Base-by-base conservation (phyloP, 345 rosid species). In the Brassica carinata region DNA sequence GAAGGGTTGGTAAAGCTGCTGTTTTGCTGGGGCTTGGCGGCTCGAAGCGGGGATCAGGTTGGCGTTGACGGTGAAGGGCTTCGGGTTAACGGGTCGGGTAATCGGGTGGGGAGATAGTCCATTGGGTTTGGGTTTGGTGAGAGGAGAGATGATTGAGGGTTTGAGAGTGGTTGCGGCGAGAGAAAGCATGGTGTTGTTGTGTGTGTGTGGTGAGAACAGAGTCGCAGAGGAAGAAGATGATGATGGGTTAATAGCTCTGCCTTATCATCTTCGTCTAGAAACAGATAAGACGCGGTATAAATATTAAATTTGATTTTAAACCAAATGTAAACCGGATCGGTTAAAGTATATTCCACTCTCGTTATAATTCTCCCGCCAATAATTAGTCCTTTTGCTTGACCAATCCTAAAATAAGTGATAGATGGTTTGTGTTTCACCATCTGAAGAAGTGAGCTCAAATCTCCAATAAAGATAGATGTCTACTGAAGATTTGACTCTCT, bases 1-100 rank as follows among this genome's bases (percentile, higher is more conserved):
- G 84, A 93, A 95, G 8, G 99, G 97, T 64, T 92, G 99, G 78
- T 93, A 95, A 30, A 87, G 80, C 33, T 87, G 83, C 43, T 78
- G 88, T 45, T 81, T 71, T 1, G 81, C 6, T 5, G 63, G 71
- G 74, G 87, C 74, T 63, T 86, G 73, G 9, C 85, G 30, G 85
- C 17, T 62, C 27, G 81, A 62, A 82, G 72, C 0, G 72, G 94
- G 78, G 8, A 86, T 85, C 2, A 88, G 45, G 9, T 78, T 11
- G 71, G 89, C 85, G 17, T 81, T 85, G 40, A 73, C 11, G 78
- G 78, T 13, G 48, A 71, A 38, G n/a, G 30, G 74, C 63, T 53
- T 77, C 3, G 79, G 82, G 67, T 82, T 45, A 63, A 67, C 61
- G 67, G 48, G 58, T 77, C 80, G 74, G 45, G 65, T 71, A 3